Evolutionary conservation across 2,329 filamentous ascomycete species (phyloP).

Genomic region (Dryadomyces sulphureus): DNA sequence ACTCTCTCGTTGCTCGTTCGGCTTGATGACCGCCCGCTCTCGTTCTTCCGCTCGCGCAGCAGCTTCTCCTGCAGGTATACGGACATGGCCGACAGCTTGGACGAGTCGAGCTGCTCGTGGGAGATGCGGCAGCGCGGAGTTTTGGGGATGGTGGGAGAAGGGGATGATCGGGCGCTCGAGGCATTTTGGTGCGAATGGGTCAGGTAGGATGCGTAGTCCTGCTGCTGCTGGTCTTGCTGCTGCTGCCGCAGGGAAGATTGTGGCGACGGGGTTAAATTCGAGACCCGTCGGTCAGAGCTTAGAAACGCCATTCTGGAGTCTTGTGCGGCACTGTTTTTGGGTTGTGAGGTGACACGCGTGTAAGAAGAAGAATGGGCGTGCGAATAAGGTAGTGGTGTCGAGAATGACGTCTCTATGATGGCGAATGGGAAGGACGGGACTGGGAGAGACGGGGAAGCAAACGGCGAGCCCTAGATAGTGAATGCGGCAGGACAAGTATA

Average conservation of each 20-base stretch:
- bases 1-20: constrained; percentile 22
- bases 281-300: constrained; percentile 1
- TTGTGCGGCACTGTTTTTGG: constrained; percentile 1
- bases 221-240: neutral
- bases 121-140: constrained; percentile 1
- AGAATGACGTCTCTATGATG: constrained; percentile 7
- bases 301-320: constrained; percentile 1
- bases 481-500: neutral
- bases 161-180: constrained; percentile 1
- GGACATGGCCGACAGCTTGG: constrained; percentile 26
- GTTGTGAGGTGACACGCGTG: constrained; percentile 7
- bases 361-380: constrained; percentile 5
- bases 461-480: neutral
- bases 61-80: constrained; percentile 40
- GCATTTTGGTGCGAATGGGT: constrained; percentile 7
- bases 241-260: constrained; percentile 5
- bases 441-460: neutral
- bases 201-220: constrained; percentile 1
- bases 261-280: constrained; percentile 6
- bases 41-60: constrained; percentile 33
- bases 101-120: constrained; percentile 21
- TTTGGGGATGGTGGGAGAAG: constrained; percentile 6
- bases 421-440: neutral
- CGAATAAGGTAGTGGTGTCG: constrained; percentile 1
- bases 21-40: constrained; percentile 28